These are phyloP conservation scores for Colletotrichum tropicicola DNA, from an alignment of 2,329 filamentous ascomycete species.

Conservation along the genomic window DNA sequence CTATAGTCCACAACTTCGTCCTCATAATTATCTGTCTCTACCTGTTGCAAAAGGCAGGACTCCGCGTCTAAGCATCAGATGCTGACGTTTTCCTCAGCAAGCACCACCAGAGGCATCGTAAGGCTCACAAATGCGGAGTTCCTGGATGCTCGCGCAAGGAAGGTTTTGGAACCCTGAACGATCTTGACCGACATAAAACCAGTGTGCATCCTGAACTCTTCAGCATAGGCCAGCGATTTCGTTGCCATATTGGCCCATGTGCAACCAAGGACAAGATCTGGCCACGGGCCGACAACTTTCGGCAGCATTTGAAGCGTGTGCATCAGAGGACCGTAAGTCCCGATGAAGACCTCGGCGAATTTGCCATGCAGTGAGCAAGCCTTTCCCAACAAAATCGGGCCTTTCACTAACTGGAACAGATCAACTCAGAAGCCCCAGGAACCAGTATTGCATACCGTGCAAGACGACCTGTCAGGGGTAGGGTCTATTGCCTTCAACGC, in stretches of 20 bases:
- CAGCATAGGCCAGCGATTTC: slow-evolving; percentile 61
- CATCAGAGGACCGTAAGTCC: slow-evolving; percentile 56
- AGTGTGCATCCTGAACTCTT: slow-evolving; percentile 69
- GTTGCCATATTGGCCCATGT: slow-evolving; percentile 67
- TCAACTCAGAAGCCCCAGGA: background rate
- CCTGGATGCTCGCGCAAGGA: slow-evolving; percentile 64
- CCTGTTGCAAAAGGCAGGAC: too few species aligned
- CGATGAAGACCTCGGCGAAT: slow-evolving; percentile 50
- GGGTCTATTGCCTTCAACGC: slow-evolving; percentile 1
- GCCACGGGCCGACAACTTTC: slow-evolving; percentile 88
- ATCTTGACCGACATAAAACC: slow-evolving; percentile 80
- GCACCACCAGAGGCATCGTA: slow-evolving; percentile 75
- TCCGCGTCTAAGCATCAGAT: too few species aligned
- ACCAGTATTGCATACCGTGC: background rate
- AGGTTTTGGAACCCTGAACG: slow-evolving; percentile 84
- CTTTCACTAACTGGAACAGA: background rate
- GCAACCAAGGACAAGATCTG: slow-evolving; percentile 73
- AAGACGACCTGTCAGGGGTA: slow-evolving; percentile 22
- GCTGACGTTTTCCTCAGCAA: slow-evolving; percentile 64
- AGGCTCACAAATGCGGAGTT: slow-evolving; percentile 70
- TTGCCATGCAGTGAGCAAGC: slow-evolving; percentile 37
- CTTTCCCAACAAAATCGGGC: background rate
- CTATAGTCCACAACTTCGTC: too few species aligned
- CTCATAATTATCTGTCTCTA: too few species aligned
- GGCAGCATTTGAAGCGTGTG: slow-evolving; percentile 76